Percentiles rank a stretch among this genome's conserved stretches.
These are phyloP conservation scores for Dichomitus squalens DNA, from an alignment of 1,284 basidiomycete species.

Conservation along the genomic window DNA sequence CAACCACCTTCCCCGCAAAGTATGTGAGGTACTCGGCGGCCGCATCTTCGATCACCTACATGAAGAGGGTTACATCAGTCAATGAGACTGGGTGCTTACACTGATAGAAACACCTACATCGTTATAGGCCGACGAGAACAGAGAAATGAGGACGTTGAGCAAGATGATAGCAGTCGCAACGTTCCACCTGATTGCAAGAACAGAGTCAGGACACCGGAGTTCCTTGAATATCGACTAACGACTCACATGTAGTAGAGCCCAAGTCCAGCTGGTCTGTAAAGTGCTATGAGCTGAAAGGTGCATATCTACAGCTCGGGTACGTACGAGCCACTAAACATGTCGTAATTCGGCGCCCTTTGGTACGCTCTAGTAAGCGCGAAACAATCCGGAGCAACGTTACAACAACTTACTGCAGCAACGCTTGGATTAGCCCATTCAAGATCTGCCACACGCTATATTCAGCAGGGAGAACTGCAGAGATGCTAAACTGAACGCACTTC, in stretches of 20 bases:
- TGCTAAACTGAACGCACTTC: slow-evolving; percentile 36
- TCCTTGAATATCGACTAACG: background rate
- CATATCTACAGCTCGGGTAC: slow-evolving; percentile 8
- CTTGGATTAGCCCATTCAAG: slow-evolving; percentile 78
- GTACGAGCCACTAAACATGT: slow-evolving; percentile 59
- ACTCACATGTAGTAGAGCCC: slow-evolving; percentile 80
- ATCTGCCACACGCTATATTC: slow-evolving; percentile 43
- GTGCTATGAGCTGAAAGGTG: background rate
- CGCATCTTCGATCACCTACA: slow-evolving; percentile 60
- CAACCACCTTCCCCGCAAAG: slow-evolving; percentile 84
- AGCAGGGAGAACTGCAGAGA: background rate
- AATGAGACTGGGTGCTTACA: background rate
- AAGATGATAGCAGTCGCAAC: slow-evolving; percentile 85
- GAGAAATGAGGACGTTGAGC: slow-evolving; percentile 92
- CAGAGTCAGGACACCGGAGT: background rate
- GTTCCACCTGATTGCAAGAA: slow-evolving; percentile 76
- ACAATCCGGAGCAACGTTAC: background rate
- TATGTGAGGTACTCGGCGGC: slow-evolving; percentile 85
- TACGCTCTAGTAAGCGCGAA: background rate
- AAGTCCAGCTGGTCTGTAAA: slow-evolving; percentile 66
- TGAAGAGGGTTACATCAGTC: background rate
- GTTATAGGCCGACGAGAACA: slow-evolving; percentile 90
- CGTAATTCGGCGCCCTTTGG: slow-evolving; percentile 78
- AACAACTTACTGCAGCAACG: slow-evolving; percentile 69
- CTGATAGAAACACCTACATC: slow-evolving; percentile 56